Evolutionary conservation across 2,329 filamentous ascomycete genomes (phyloP).

Genomic region (Eurotiales sp.): DNA sequence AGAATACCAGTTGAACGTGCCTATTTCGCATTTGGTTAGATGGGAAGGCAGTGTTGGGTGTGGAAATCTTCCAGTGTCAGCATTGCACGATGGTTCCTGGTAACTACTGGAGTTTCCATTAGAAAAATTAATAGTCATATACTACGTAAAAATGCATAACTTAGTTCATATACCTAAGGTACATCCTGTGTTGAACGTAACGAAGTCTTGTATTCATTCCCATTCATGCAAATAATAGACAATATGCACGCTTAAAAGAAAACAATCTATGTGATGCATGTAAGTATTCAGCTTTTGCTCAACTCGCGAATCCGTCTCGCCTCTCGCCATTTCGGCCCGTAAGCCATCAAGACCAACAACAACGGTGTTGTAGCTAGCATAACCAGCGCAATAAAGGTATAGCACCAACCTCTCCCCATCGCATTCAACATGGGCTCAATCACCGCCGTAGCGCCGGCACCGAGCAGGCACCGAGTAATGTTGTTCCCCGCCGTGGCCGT

Average conservation of each 20-base stretch:
- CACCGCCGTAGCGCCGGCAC: slow-evolving; percentile 41
- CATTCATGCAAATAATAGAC: no score
- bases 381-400: slow-evolving; percentile 41
- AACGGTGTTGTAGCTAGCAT: slow-evolving; percentile 38
- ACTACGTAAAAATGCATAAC: no score
- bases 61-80: no score
- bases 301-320: slow-evolving; percentile 29
- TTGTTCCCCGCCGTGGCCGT: slow-evolving; percentile 45
- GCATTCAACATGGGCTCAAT: slow-evolving; percentile 40
- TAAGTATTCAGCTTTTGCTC: neutral
- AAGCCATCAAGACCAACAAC: slow-evolving; percentile 36
- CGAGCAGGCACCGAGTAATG: slow-evolving; percentile 41
- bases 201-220: no score
- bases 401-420: slow-evolving; percentile 32
- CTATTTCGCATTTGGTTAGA: slow-evolving; percentile 53
- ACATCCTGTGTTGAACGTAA: no score
- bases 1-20: slow-evolving; percentile 65
- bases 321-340: slow-evolving; percentile 44
- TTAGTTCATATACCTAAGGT: no score
- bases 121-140: no score
- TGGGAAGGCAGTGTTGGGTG: no score
- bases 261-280: neutral
- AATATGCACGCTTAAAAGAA: neutral
- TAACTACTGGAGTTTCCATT: no score
- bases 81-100: no score